A percentile compares a stretch with the other conserved stretches of the same genome.
phyloP scores from a whole-genome alignment of 2,329 filamentous ascomycete species.

The Aspergillus tamarii region DNA sequence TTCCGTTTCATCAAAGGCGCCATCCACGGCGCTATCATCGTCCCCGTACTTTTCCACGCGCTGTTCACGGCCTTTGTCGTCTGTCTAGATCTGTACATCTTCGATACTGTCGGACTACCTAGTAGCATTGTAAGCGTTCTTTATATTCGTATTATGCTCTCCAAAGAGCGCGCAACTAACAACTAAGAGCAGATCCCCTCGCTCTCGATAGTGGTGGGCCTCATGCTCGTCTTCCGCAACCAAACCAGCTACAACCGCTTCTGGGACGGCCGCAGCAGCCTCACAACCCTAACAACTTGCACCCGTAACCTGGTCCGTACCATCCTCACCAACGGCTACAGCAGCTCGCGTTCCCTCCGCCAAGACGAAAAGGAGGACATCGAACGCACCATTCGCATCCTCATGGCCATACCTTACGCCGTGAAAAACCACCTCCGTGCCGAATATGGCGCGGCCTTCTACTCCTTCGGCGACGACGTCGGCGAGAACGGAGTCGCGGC shows the following conservation, averaged over 20 bases:
- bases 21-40: slow-evolving; percentile 61
- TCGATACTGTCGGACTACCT: slow-evolving; percentile 58
- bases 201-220: slow-evolving; percentile 66
- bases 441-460: slow-evolving; percentile 59
- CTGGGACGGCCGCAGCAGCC: slow-evolving; percentile 63
- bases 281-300: slow-evolving; percentile 60
- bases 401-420: slow-evolving; percentile 65
- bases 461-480: slow-evolving; percentile 34
- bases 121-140: slow-evolving; percentile 55
- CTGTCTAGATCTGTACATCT: slow-evolving; percentile 58
- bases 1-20: slow-evolving; percentile 67
- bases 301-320: slow-evolving; percentile 63
- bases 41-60: slow-evolving; percentile 61
- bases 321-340: slow-evolving; percentile 55
- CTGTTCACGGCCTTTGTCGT: slow-evolving; percentile 62
- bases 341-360: slow-evolving; percentile 34
- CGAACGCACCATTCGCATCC: slow-evolving; percentile 61
- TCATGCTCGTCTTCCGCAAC: slow-evolving; percentile 71
- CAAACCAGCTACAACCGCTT: slow-evolving; percentile 67
- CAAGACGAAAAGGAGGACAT: slow-evolving; percentile 57
- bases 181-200: slow-evolving; percentile 54
- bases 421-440: slow-evolving; percentile 67
- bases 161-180: not conserved
- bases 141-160: not conserved
- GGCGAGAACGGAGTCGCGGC: slow-evolving; percentile 33